Evolutionary conservation across 106 monocot species (phyloP).

Genomic region (Allium cepa): DNA sequence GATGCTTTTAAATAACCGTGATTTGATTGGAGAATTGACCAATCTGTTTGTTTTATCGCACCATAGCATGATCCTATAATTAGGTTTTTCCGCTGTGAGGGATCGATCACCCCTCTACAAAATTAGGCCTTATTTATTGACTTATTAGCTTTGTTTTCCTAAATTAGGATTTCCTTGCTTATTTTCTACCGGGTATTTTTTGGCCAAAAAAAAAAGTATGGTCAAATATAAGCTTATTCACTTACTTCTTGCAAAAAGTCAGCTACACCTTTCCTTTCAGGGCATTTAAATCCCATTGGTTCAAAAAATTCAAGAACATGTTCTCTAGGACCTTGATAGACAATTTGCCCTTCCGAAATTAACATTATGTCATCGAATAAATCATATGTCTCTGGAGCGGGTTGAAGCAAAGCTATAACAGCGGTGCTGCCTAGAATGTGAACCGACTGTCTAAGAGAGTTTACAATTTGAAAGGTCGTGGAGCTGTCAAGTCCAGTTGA

Average conservation of each 20-base stretch:
- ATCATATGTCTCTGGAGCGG: constrained; percentile 61
- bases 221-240: neutral
- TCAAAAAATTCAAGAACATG: constrained; percentile 41
- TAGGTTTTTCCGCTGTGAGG: no score
- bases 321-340: constrained; percentile 56
- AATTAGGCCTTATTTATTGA: no score
- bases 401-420: constrained; percentile 54
- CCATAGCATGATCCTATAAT: no score
- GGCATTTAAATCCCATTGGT: constrained; percentile 79
- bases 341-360: constrained; percentile 44
- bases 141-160: no score
- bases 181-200: no score
- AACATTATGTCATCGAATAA: constrained; percentile 61
- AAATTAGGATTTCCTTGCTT: no score
- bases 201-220: no score
- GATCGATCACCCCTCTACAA: no score
- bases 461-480: constrained; percentile 57
- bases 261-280: constrained; percentile 80
- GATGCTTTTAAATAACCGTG: no score
- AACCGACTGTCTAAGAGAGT: constrained; percentile 34
- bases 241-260: constrained; percentile 89
- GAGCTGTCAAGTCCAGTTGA: constrained; percentile 62
- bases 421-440: constrained; percentile 45
- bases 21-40: no score
- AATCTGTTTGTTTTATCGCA: no score